These are phyloP conservation scores for Venturiaceae sp. DNA, from an alignment of 2,329 filamentous ascomycete genomes.

Conservation along the genomic window DNA sequence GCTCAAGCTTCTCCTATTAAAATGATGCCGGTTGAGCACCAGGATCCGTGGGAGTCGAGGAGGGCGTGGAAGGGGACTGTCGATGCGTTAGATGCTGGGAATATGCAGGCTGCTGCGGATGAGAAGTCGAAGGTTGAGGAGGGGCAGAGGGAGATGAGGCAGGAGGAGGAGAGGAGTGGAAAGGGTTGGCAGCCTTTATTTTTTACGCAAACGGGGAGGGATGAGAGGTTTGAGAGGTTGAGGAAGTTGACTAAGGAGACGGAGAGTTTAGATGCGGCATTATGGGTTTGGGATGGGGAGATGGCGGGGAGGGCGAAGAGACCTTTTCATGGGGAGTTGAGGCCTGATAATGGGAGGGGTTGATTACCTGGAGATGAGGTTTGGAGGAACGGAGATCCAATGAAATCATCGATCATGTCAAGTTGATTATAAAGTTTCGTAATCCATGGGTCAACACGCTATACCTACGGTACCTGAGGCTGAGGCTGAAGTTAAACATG, in stretches of 20 bases:
- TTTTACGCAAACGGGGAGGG: constrained; percentile 22
- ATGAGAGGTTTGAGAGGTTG: constrained; percentile 11
- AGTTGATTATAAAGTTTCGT: too few relatives aligned
- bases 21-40: constrained; percentile 22
- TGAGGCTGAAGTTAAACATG: too few relatives aligned
- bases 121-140: constrained; percentile 24
- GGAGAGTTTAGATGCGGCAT: background rate
- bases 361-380: background rate
- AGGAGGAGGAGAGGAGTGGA: constrained; percentile 24
- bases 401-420: too few relatives aligned
- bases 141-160: constrained; percentile 31
- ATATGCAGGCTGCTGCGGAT: constrained; percentile 28
- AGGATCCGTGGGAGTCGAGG: constrained; percentile 36
- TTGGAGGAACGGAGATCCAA: too few relatives aligned
- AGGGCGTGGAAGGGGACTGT: constrained; percentile 33
- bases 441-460: too few relatives aligned
- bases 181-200: constrained; percentile 29
- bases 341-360: background rate
- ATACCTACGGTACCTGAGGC: too few relatives aligned
- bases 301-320: background rate
- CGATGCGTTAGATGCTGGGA: constrained; percentile 24
- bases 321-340: constrained; percentile 1
- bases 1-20: constrained; percentile 14
- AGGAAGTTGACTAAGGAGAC: background rate
- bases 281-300: background rate